These are phyloP conservation scores for Taphrina populina DNA, from an alignment of 1,139 yeast genomes.

Conservation along the genomic window DNA sequence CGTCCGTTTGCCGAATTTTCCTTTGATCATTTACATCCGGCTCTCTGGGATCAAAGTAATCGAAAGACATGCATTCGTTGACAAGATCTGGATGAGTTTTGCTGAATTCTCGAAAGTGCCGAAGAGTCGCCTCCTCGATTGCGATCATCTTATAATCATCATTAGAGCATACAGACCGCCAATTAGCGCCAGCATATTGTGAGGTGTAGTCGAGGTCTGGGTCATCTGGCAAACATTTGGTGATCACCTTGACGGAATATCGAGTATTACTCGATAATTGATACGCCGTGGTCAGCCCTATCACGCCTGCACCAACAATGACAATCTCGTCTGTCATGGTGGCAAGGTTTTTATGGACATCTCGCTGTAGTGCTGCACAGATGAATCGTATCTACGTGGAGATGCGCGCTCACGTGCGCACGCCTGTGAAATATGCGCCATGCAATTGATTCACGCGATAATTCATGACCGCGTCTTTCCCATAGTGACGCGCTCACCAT, in stretches of 20 bases:
- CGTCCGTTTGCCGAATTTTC: constrained; percentile 15
- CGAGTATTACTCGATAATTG: constrained; percentile 53
- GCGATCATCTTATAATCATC: constrained; percentile 29
- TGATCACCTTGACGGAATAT: constrained; percentile 56
- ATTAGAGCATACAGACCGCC: constrained; percentile 37
- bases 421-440: too few relatives aligned
- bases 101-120: constrained; percentile 8
- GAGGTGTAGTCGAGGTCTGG: constrained; percentile 67
- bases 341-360: too few relatives aligned
- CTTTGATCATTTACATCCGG: constrained; percentile 25
- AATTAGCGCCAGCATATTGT: constrained; percentile 74
- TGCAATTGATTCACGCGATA: too few relatives aligned
- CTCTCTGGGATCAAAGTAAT: constrained; percentile 26
- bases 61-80: constrained; percentile 25
- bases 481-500: too few relatives aligned
- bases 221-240: constrained; percentile 71
- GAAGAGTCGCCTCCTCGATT: constrained; percentile 9
- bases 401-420: too few relatives aligned
- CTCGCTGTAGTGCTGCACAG: too few relatives aligned
- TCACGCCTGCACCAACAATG: constrained; percentile 57
- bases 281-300: constrained; percentile 65
- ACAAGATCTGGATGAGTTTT: constrained; percentile 20
- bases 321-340: constrained; percentile 6
- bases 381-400: too few relatives aligned
- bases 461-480: too few relatives aligned